Percentiles rank a stretch among this genome's conserved stretches.
phyloP scores from a whole-genome alignment of 2,329 filamentous ascomycete species.

The Xylaria sp. region DNA sequence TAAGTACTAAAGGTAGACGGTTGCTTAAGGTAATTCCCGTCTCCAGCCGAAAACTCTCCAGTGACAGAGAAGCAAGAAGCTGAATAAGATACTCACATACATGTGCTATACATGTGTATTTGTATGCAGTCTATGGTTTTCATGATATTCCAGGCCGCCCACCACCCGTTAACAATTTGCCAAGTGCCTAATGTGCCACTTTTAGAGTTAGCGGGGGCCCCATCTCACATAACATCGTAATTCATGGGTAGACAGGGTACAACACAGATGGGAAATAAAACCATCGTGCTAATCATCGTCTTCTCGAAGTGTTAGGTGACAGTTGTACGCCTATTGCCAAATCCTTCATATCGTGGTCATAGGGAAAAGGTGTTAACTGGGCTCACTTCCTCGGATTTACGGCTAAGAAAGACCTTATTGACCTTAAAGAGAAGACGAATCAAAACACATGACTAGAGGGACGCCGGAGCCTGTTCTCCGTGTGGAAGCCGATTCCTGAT shows the following conservation, averaged over 20 bases:
- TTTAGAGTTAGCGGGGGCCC: not conserved
- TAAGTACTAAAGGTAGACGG: too few relatives aligned
- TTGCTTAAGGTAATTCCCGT: not conserved
- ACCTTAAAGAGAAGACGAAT: constrained; percentile 1
- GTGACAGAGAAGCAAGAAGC: not conserved
- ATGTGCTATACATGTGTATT: not conserved
- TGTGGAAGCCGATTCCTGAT: not conserved
- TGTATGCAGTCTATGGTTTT: not conserved
- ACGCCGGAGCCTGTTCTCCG: constrained; percentile 3
- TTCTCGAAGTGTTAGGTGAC: not conserved
- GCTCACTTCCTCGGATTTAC: not conserved
- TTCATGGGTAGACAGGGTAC: not conserved
- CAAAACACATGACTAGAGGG: not conserved
- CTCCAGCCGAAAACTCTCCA: not conserved
- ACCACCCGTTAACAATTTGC: not conserved
- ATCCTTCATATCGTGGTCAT: too few relatives aligned
- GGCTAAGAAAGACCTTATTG: not conserved
- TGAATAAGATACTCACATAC: not conserved
- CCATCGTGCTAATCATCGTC: not conserved
- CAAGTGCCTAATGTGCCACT: not conserved
- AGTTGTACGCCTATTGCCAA: not conserved
- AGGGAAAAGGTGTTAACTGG: not conserved
- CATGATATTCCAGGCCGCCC: not conserved
- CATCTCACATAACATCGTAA: not conserved
- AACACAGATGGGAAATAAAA: not conserved